Base-by-base conservation (phyloP, 108 stramenopile genomes). In the Discostella pseudostelligera region DNA sequence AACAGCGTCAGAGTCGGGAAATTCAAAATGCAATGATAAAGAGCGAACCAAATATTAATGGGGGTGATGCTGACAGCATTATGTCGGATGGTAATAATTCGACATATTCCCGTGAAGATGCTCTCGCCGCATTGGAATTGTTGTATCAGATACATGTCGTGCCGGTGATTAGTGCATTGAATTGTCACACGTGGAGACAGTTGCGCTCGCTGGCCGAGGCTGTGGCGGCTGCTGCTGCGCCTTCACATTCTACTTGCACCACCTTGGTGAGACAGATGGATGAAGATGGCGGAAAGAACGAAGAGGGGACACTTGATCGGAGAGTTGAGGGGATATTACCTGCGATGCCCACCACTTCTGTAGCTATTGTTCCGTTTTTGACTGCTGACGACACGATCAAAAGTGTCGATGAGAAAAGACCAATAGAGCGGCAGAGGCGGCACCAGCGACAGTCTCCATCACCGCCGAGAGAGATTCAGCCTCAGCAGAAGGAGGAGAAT, bases 111-210 rank as follows among this genome's bases (percentile, higher is more conserved):
- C 58, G 37, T 10, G 22, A 32, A 3, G 53, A 55, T 46, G 58
- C 39, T 9, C 49, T 32, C 4, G 56, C 68, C 12, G 49, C 68
- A 13, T 19, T 69, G 11, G 68, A 69, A 36, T 42, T 60, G 11
- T n/a, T 69, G 20, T 69, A 48, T 60, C 58, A 53, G n/a, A 20
- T 44, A 51, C 49, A 69, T 17, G 51, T 69, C 25, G 6, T 42
- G 8, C 45, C 48, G 14, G 29, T 51, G 48, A 59, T 60, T 13
- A 59, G 60, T 51, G 57, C 58, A 4, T 37, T 69, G 21, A 69
- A 69, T 60, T 53, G 42, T 69, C 47, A 36, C 8, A 58, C 49
- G 40, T 53, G 58, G 58, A 59, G 57, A 28, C 44, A 48, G 48
- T 8, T 53, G 24, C 32, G 59, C 28, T 24, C 60, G 8, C 36